Base-by-base conservation (phyloP, 2,329 filamentous ascomycete genomes). In the Tympanopsis confertula region DNA sequence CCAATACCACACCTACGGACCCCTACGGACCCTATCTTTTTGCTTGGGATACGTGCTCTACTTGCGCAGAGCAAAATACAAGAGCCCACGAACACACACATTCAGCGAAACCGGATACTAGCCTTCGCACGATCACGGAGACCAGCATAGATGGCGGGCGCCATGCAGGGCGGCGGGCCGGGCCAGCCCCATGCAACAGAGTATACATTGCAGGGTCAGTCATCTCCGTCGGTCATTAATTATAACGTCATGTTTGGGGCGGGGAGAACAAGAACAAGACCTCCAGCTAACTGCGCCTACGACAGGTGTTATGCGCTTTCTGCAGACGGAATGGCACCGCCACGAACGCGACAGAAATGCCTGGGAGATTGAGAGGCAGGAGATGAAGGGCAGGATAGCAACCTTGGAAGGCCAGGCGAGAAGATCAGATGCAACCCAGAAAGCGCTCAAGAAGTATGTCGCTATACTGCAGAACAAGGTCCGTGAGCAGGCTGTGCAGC, bases 261-360 rank as follows among this genome's bases (percentile, higher is more conserved):
- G 10, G n/a, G n/a, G n/a, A 10, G 24, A 10, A 28, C 24, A 10
- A 28, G n/a, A 10, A n/a, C 10, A 28, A 28, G 10, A 10, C 20
- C 18, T 39, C 19, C 5, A 19, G 19, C 13, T 26, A 13, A 15
- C 12, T 30, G 20, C 33, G 29, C n/a, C 22, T 26, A 7, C 19
- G 14, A 37, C 37, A 91, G 86, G 91, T 55, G 91, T 98, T 26
- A 98, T 98, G 91, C 88, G 91, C 61, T 98, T 98, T 58, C 77
- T 98, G 28, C 91, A 98, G 65, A 91, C 91, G 35, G 89, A 98
- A 73, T 98, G 91, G 91, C 91, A 98, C 62, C 82, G 86, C 48
- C 89, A 96, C 60, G 91, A 98, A 63, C 84, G 91, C 62, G 91
- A 95, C 56, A 79, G 91, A 51, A 98, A 98, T 63, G 82, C 87